These are phyloP conservation scores for Guadua angustifolia DNA, from an alignment of 176 grass and related monocot species.

Conservation along the genomic window DNA sequence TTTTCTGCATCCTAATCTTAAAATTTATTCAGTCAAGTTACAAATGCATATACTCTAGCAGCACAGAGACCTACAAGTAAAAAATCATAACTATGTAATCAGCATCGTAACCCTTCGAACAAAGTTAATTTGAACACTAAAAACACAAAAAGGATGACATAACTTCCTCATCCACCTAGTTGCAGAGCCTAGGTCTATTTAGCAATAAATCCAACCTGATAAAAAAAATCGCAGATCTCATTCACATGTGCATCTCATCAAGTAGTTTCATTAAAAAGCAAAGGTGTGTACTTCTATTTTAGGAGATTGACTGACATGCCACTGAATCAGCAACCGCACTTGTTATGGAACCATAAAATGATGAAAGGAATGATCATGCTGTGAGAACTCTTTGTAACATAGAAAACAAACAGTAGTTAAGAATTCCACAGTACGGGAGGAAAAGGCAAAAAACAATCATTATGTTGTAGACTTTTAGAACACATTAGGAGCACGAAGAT, in stretches of 20 bases:
- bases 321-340: background rate
- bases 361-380: background rate
- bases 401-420: constrained; percentile 11
- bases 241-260: constrained; percentile 21
- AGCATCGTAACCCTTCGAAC: constrained; percentile 1
- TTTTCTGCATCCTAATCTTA: background rate
- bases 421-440: constrained; percentile 19
- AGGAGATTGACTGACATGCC: constrained; percentile 26
- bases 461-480: constrained; percentile 27
- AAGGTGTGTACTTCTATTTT: constrained; percentile 1
- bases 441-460: constrained; percentile 37
- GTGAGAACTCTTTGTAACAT: constrained; percentile 3
- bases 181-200: background rate
- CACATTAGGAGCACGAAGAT: constrained; percentile 19
- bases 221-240: background rate
- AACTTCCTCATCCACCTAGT: background rate
- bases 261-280: constrained; percentile 1
- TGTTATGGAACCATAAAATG: background rate
- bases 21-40: background rate
- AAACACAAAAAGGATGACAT: background rate
- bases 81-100: too few relatives aligned
- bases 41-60: background rate
- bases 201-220: background rate
- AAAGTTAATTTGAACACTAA: background rate
- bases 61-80: background rate